Evolutionary conservation across 2,329 filamentous ascomycete genomes (phyloP), one percentile per base, ranked within the genome.

Genomic region (Blastomyces emzantsi): DNA sequence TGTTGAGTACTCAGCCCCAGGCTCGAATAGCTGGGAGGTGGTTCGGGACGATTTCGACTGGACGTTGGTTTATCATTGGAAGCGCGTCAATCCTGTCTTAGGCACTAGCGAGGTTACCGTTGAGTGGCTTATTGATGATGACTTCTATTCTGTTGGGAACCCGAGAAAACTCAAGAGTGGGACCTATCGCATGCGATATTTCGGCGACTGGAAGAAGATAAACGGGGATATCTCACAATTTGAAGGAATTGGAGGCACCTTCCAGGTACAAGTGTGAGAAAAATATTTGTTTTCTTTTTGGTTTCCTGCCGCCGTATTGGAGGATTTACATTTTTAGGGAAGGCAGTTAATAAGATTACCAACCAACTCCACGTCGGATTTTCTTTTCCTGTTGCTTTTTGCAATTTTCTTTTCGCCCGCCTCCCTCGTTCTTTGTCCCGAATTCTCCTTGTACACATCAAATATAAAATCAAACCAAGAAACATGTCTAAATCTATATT

Each of bases 21-120:
- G 72, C 63, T 76, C 69, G 36, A 78, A 72, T 17, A 70, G 61
- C 0, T 97, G 93, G 93, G 77, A 74, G 8, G 80, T 79, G 51
- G 83, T 94, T 2, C 81, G 86, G 19, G 85, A 87, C 64, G 93
- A 97, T 71, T 77, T 78, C 3, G 92, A 97, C 73, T 97, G 92
- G 92, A 86, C 85, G 66, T 76, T 97, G 22, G 82, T 94, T 15
- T 96, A 87, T 71, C 80, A 84, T 49, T 97, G 93, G 93, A 83
- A 84, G 69, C 81, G 92, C 49, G 88, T 85, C 1, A 89, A 86
- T 70, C 82, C 81, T 2, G 63, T 92, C 1, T 73, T 90, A 28
- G 92, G 88, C 0, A 87, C 87, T 43, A 96, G 91, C 70, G 85
- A 92, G 72, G 92, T 91, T 1, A 86, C 81, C 9, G 81, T 96